A percentile compares a stretch with the other conserved stretches of the same genome.
Conservation (phyloP, 805 yeast species). For the Isabelozyma pseudorhagii region DNA sequence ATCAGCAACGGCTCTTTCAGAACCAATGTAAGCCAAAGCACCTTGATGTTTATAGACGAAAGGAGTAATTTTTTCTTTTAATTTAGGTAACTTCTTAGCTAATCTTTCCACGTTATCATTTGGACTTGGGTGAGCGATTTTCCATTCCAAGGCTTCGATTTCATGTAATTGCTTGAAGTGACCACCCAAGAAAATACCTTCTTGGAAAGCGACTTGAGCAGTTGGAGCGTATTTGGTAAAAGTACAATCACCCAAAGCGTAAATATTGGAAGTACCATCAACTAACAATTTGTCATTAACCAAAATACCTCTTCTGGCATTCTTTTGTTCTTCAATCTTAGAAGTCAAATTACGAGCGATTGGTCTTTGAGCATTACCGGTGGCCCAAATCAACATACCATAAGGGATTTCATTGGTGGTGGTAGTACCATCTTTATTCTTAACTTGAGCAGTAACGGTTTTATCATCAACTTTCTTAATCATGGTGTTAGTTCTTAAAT, state of each 20-base stretch:
- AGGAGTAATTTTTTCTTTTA: constrained; percentile 46
- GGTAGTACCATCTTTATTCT: constrained; percentile 60
- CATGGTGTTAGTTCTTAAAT: constrained; percentile 79
- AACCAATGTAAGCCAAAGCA: constrained; percentile 90
- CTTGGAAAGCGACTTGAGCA: constrained; percentile 96
- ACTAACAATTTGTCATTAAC: constrained; percentile 80
- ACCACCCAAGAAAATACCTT: constrained; percentile 77
- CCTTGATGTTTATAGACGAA: constrained; percentile 89
- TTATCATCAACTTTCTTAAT: constrained; percentile 79
- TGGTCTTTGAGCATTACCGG: constrained; percentile 90
- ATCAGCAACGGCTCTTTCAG: constrained; percentile 93
- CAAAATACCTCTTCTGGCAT: constrained; percentile 86
- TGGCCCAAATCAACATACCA: constrained; percentile 95
- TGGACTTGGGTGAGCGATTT: constrained; percentile 36
- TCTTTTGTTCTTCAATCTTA: constrained; percentile 70
- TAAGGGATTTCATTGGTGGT: constrained; percentile 69
- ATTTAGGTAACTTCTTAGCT: constrained; percentile 43
- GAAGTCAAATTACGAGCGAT: constrained; percentile 64
- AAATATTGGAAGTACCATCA: constrained; percentile 79
- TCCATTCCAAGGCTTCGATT: constrained; percentile 54
- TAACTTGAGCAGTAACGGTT: constrained; percentile 66
- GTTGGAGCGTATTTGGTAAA: constrained; percentile 91
- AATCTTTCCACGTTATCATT: constrained; percentile 43
- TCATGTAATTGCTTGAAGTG: constrained; percentile 64
- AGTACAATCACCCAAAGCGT: constrained; percentile 94